These are phyloP conservation scores for Paraglomus brasilianum DNA, from an alignment of 192 early-diverging fungal genomes.

Conservation along the genomic window DNA sequence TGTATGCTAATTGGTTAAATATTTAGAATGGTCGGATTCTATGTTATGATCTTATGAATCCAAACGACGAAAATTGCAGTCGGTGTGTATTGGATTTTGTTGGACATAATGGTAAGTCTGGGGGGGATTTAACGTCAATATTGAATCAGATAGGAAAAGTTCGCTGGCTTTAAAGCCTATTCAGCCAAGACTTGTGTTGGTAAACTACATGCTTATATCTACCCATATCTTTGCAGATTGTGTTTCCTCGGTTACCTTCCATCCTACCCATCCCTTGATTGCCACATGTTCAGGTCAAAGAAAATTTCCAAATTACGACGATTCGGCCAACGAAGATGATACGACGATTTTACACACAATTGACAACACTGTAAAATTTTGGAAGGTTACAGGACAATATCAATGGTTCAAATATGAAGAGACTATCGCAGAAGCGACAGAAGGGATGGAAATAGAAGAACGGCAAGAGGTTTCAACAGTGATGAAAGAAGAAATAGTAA, in stretches of 20 bases:
- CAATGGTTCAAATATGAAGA: slow-evolving; percentile 8
- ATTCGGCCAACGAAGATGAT: slow-evolving; percentile 12
- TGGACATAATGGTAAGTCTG: slow-evolving; percentile 36
- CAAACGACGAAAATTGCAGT: slow-evolving; percentile 14
- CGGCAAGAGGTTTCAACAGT: no score
- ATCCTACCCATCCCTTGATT: slow-evolving; percentile 66
- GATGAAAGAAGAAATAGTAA: no score
- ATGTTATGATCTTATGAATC: slow-evolving; percentile 40
- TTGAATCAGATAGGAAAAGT: not conserved
- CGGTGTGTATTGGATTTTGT: slow-evolving; percentile 20
- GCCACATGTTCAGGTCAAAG: slow-evolving; percentile 77
- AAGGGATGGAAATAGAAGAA: no score
- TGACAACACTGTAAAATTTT: slow-evolving; percentile 42
- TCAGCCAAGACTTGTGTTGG: slow-evolving; percentile 27
- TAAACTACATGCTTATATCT: not conserved
- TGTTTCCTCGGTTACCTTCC: slow-evolving; percentile 55
- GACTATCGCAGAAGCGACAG: slow-evolving; percentile 6
- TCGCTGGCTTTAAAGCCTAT: not conserved
- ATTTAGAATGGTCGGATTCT: slow-evolving; percentile 43
- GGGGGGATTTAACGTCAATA: not conserved
- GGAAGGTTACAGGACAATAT: slow-evolving; percentile 30
- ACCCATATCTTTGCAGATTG: slow-evolving; percentile 44
- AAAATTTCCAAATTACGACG: slow-evolving; percentile 35
- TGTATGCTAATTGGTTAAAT: not conserved
- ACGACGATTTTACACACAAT: not conserved